Evolutionary conservation across 2,329 filamentous ascomycete genomes (phyloP).

Genomic region (Clonostachys chloroleuca): DNA sequence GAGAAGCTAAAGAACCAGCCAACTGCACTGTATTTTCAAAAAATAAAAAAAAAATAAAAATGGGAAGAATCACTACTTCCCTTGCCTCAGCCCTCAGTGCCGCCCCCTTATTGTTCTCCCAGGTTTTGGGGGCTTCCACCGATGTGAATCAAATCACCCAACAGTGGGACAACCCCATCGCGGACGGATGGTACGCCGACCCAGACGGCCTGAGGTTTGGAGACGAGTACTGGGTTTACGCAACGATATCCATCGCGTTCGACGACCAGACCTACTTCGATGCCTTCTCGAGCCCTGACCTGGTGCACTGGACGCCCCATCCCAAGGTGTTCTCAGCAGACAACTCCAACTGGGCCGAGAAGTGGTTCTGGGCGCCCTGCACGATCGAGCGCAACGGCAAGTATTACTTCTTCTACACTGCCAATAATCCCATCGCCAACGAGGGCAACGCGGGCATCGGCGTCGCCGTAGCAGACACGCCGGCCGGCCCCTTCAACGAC

Average conservation of each 20-base stretch:
- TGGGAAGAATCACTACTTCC: too few relatives aligned
- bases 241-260: constrained; percentile 2
- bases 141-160: not conserved
- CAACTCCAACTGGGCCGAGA: constrained; percentile 2
- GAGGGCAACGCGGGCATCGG: constrained; percentile 2
- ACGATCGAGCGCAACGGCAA: constrained; percentile 12
- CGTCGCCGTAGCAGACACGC: constrained; percentile 2
- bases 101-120: too few relatives aligned
- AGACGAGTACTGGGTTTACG: constrained; percentile 6
- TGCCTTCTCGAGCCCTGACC: constrained; percentile 4
- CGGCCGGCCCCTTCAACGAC: constrained; percentile 4
- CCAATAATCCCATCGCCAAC: constrained; percentile 4
- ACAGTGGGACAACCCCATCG: constrained; percentile 4
- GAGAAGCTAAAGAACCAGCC: too few relatives aligned
- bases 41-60: too few relatives aligned
- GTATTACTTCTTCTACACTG: constrained; percentile 11
- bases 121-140: too few relatives aligned
- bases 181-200: constrained; percentile 5
- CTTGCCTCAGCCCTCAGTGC: too few relatives aligned
- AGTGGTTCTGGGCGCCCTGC: constrained; percentile 9
- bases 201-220: constrained; percentile 5
- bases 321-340: not conserved
- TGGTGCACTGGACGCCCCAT: constrained; percentile 4
- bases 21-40: too few relatives aligned
- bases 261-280: constrained; percentile 4